Percentiles rank a stretch among this genome's conserved stretches.
These are phyloP conservation scores for Backusella macrospora DNA, from an alignment of 192 early-diverging fungal species.

Conservation along the genomic window DNA sequence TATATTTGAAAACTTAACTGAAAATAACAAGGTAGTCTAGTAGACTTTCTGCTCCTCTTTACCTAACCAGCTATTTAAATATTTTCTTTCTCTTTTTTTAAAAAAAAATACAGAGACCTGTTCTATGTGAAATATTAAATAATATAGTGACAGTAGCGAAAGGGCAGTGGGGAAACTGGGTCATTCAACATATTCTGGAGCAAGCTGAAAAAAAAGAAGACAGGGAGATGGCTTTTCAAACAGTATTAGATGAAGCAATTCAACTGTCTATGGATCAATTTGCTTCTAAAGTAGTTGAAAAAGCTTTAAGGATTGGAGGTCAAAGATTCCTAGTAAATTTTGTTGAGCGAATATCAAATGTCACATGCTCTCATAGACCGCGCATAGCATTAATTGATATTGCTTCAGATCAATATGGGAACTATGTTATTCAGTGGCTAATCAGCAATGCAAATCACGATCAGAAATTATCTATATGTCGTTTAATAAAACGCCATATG, in stretches of 20 bases:
- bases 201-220: conserved; percentile 56
- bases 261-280: conserved; percentile 73
- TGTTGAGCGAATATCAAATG: conserved; percentile 32
- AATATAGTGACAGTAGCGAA: conserved; percentile 65
- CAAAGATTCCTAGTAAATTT: conserved; percentile 24
- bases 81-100: not conserved
- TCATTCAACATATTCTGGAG: conserved; percentile 77
- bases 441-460: conserved; percentile 57
- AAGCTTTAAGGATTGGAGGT: conserved; percentile 55
- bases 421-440: conserved; percentile 80
- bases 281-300: conserved; percentile 79
- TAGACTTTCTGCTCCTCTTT: not conserved
- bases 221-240: conserved; percentile 50
- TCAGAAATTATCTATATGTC: conserved; percentile 60
- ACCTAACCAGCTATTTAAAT: not conserved
- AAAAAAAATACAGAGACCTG: conserved; percentile 44
- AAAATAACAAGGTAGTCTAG: conserved; percentile 58
- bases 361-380: conserved; percentile 35
- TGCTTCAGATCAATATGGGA: conserved; percentile 79
- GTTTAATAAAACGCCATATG: conserved; percentile 69
- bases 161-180: conserved; percentile 87
- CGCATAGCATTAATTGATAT: conserved; percentile 64
- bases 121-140: conserved; percentile 64
- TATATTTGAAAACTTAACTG: conserved; percentile 73
- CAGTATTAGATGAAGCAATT: conserved; percentile 48